Evolutionary conservation across 306 rosid species (phyloP), one percentile per base, ranked within the genome.

Genomic region (Gleditsia sinensis): DNA sequence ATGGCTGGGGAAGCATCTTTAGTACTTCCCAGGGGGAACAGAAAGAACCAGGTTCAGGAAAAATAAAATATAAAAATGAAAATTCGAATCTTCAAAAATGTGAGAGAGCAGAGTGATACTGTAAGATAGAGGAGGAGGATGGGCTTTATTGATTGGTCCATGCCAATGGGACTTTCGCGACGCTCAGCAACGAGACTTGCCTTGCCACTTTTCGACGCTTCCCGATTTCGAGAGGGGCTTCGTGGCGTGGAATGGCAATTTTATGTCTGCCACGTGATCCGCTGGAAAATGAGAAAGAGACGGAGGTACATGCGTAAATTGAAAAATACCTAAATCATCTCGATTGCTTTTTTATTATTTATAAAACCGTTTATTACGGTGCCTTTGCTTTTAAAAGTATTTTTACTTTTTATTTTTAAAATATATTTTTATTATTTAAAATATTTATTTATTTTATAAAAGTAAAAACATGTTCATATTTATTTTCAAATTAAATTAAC

Each of bases 1-100:
- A 75, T 13, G 89, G 86, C 5, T 84, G 81, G 40, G 79, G 86
- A 65, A 87, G 85, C 98, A 94, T 91, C 20, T 23, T 69, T 56
- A 72, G 64, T 48, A 55, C 34, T 77, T 48, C 16, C 17, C 39
- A n/a, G 17, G 39, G 16, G 21, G 45, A 53, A 36, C 45, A 30
- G 3, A 43, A 1, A 20, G 53, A 62, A 36, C 13, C 3, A 36
- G 39, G 50, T 7, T 20, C 28, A 16, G n/a, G n/a, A n/a, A 43
- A 12, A 42, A 59, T 23, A 49, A 49, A 6, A 27, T 9, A n/a
- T n/a, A n/a, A n/a, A 23, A 21, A 54, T 3, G 43, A n/a, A 42
- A 11, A 55, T 24, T 71, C n/a, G 33, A 53, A 28, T 59, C 9
- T 16, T 40, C 39, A 9, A n/a, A 56, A 36, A 27, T 10, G 40